phyloP scores from a whole-genome alignment of 2,329 filamentous ascomycete species.

The Colletotrichum graminicola region DNA sequence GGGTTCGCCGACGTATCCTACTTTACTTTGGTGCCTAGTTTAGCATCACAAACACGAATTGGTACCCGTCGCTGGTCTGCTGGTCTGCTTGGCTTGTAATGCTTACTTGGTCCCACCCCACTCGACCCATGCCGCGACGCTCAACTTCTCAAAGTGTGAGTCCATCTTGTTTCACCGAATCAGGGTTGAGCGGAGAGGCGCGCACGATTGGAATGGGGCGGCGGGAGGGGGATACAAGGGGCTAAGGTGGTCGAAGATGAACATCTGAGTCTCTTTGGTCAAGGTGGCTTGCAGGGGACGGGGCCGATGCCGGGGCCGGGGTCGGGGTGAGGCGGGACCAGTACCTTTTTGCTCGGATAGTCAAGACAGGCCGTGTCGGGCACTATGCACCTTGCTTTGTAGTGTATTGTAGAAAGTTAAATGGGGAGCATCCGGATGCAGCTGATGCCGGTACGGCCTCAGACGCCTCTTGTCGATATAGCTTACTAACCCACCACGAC shows the following conservation, averaged over 20 bases:
- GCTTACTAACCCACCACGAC: neutral
- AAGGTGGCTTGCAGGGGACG: conserved; percentile 26
- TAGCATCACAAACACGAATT: neutral
- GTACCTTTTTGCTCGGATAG: conserved; percentile 4
- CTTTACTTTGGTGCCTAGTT: neutral
- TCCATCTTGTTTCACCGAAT: conserved; percentile 34
- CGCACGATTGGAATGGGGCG: conserved; percentile 31
- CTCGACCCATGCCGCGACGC: conserved; percentile 11
- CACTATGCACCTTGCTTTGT: conserved; percentile 8
- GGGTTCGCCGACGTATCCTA: neutral
- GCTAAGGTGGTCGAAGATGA: neutral
- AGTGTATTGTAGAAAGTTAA: neutral
- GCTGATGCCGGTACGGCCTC: neutral
- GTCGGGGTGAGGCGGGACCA: conserved; percentile 12
- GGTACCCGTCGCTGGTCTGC: neutral
- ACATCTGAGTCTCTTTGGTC: conserved; percentile 8
- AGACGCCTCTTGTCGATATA: neutral
- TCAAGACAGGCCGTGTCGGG: conserved; percentile 28
- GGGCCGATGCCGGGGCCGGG: neutral
- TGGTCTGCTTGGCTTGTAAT: neutral
- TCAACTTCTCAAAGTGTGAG: conserved; percentile 6
- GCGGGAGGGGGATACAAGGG: conserved; percentile 31
- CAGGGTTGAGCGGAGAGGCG: conserved; percentile 29
- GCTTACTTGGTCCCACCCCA: neutral
- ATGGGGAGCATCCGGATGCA: conserved; percentile 12